Evolutionary conservation across 2,329 filamentous ascomycete genomes (phyloP), one percentile per base, ranked within the genome.

Genomic region (Davidsoniella australis): DNA sequence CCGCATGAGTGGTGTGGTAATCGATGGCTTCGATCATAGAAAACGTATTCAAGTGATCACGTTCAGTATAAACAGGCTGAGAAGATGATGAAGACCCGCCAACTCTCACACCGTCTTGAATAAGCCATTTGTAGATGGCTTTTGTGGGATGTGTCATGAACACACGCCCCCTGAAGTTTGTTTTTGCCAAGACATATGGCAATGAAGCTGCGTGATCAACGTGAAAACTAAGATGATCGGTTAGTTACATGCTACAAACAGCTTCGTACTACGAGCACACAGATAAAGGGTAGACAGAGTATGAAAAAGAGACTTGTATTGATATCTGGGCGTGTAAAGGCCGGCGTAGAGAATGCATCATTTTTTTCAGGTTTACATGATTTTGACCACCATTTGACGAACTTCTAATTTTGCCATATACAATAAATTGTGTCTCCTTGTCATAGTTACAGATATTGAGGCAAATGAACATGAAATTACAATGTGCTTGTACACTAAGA

Each of bases 111-210:
- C 87, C 94, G 65, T 98, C 91, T 64, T 94, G 87, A 55, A 96
- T 95, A 47, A 96, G 78, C 89, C 91, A 96, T 67, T 96, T 96
- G 75, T 98, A 98, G 62, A 98, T 98, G 58, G 91, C 91, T 65
- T 98, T 96, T 43, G 91, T 98, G 1, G 91, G 87, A 69, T 98
- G 91, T 47, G 91, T 98, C 89, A 96, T 98, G 69, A 95, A 96
- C 54, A 96, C 89, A 18, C 88, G 80, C 45, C 91, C 91, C 56
- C 84, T 82, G 70, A 98, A 98, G 64, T 95, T 95, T 37, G 91
- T 96, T 69, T 98, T 98, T 56, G 89, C 85, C 56, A 98, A 75
- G 53, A 98, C 91, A 63, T 96, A 98, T 41, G 91, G 91, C 43
- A 98, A 70, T n/a, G 89, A 94, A 14, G 89, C 89, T n/a, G 91